phyloP scores from a whole-genome alignment of 73 alveolate genomes.

The Diophrys sp. region DNA sequence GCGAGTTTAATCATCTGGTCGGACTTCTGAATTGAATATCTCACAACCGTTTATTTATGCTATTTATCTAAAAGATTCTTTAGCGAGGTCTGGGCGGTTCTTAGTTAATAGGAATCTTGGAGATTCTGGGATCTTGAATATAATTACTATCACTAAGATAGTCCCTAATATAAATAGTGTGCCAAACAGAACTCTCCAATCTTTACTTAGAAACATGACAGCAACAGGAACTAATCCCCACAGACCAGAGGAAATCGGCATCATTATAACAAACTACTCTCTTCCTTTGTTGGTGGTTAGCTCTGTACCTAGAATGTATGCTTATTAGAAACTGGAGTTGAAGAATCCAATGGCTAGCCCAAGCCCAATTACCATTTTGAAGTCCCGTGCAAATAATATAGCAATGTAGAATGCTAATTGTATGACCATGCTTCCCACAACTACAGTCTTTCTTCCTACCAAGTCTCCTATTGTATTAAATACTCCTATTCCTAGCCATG shows the following conservation, averaged over 20 bases:
- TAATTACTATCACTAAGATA: too few species aligned
- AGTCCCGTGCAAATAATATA: background rate
- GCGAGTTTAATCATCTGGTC: background rate
- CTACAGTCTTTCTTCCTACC: background rate
- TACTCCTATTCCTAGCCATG: background rate
- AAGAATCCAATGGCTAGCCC: background rate
- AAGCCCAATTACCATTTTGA: background rate
- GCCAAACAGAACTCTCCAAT: background rate
- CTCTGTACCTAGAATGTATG: background rate
- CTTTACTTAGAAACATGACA: background rate
- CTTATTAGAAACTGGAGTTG: background rate
- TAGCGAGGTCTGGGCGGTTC: background rate
- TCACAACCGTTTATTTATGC: background rate
- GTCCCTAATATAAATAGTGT: background rate
- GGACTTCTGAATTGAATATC: background rate
- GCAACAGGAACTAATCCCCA: background rate
- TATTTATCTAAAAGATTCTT: background rate
- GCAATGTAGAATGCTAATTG: background rate
- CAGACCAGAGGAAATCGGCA: background rate
- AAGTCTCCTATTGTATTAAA: background rate
- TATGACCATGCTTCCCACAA: background rate
- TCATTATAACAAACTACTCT: background rate
- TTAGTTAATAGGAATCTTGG: background rate
- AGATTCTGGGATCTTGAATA: background rate
- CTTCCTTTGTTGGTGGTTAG: background rate